Conservation (phyloP, 2,329 filamentous ascomycete species). For the Arthrinium puccinioides region DNA sequence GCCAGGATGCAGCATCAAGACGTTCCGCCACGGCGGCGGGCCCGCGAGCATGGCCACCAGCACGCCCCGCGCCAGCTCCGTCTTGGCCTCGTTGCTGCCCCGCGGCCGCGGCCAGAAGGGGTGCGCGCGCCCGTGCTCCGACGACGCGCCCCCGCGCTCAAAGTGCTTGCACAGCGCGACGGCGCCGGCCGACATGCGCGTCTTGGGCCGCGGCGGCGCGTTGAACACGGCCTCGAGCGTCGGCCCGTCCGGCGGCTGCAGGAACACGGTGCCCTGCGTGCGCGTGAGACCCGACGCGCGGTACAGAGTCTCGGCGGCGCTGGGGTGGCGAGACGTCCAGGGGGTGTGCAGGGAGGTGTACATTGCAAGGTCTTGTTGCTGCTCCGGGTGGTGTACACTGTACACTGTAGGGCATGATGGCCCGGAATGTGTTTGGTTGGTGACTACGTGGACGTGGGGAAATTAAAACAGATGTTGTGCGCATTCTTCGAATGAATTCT, state of each 20-base stretch:
- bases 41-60: background rate
- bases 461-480: no score
- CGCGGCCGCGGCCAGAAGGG: background rate
- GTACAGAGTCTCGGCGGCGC: background rate
- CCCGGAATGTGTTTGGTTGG: no score
- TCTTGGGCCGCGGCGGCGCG: slow-evolving; percentile 1
- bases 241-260: background rate
- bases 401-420: no score
- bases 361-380: no score
- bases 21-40: background rate
- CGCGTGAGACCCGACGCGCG: background rate
- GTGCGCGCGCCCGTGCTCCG: background rate
- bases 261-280: slow-evolving; percentile 1
- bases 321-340: background rate
- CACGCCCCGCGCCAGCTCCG: background rate
- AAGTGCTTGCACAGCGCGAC: slow-evolving; percentile 2
- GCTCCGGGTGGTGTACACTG: no score
- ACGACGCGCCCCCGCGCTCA: slow-evolving; percentile 1
- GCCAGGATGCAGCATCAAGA: background rate
- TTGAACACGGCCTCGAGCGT: background rate
- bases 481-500: no score
- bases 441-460: no score
- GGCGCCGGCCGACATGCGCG: background rate
- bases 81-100: slow-evolving; percentile 1
- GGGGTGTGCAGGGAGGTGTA: background rate